These are phyloP conservation scores for Potentilla sterilis DNA, from an alignment of 306 rosid genomes.

Conservation along the genomic window DNA sequence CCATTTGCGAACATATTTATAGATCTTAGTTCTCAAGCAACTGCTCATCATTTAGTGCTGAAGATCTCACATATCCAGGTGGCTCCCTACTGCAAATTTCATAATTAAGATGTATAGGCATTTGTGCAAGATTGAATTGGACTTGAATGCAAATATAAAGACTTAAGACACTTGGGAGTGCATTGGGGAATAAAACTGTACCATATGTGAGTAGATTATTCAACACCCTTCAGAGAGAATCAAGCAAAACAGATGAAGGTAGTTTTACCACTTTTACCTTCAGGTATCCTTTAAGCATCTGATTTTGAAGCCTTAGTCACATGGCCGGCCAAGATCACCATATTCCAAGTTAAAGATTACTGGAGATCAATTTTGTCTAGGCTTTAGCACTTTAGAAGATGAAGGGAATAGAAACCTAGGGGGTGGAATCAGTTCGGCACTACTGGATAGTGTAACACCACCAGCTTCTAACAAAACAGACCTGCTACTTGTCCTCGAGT, in stretches of 20 bases:
- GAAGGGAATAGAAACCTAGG: background rate
- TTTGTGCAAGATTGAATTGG: background rate
- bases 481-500: background rate
- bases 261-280: background rate
- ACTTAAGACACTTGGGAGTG: background rate
- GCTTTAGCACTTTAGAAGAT: background rate
- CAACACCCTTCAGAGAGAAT: background rate
- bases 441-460: background rate
- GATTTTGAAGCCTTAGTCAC: slow-evolving; percentile 1
- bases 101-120: background rate
- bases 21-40: slow-evolving; percentile 1
- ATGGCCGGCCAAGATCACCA: slow-evolving; percentile 1
- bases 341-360: background rate
- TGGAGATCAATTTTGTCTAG: background rate
- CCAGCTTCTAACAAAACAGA: no score
- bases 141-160: background rate
- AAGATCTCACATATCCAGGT: background rate
- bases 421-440: background rate
- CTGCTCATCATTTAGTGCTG: background rate
- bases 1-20: background rate
- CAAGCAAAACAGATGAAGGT: background rate
- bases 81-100: background rate
- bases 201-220: background rate
- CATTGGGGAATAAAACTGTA: background rate
- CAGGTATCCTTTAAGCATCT: background rate